These are phyloP conservation scores for Rhodotorula paludigena DNA, from an alignment of 768 basidiomycete species.

Conservation along the genomic window DNA sequence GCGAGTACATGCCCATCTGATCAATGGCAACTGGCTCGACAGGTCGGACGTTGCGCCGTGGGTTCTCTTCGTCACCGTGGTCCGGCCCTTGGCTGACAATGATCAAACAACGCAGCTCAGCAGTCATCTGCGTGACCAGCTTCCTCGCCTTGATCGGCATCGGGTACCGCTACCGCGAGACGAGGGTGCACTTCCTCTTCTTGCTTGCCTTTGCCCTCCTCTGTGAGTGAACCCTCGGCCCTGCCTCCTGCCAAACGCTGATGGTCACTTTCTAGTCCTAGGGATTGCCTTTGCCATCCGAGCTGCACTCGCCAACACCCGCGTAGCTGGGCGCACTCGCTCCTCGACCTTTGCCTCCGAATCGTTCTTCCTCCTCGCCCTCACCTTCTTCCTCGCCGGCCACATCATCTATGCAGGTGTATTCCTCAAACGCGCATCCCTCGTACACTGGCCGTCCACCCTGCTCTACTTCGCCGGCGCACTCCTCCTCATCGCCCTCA, in stretches of 20 bases:
- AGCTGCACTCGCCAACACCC: slow-evolving; percentile 14
- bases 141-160: neutral
- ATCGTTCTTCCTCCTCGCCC: neutral
- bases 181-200: neutral
- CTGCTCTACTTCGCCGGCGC: slow-evolving; percentile 1
- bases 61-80: neutral
- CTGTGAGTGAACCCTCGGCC: neutral
- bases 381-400: neutral
- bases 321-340: too few relatives aligned
- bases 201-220: neutral
- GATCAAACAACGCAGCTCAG: neutral
- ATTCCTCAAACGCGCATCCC: slow-evolving; percentile 1
- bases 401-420: neutral
- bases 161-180: neutral
- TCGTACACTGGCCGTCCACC: slow-evolving; percentile 9
- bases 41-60: slow-evolving; percentile 15
- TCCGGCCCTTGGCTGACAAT: too few relatives aligned
- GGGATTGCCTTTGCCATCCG: slow-evolving; percentile 18
- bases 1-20: neutral
- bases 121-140: slow-evolving; percentile 1
- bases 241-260: too few relatives aligned
- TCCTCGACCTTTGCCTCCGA: neutral
- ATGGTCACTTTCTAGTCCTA: too few relatives aligned
- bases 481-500: slow-evolving; percentile 5
- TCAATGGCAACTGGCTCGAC: slow-evolving; percentile 3